A percentile compares a stretch with the other conserved stretches of the same genome.
Conservation (phyloP, 495 filamentous ascomycete genomes). For the Aspergillus baeticus region DNA sequence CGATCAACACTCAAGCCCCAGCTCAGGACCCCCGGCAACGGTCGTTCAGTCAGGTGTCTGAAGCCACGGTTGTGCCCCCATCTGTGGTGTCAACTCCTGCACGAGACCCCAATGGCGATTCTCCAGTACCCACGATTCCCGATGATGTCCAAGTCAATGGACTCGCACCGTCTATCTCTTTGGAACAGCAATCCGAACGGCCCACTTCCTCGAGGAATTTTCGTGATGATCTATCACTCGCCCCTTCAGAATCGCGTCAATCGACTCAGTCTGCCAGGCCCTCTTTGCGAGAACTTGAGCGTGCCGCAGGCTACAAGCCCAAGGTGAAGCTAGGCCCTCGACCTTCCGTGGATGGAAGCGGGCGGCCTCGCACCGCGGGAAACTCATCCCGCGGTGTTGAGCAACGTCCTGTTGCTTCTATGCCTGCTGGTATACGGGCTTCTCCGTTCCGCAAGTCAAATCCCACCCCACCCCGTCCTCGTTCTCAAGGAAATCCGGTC, state of each 20-base stretch:
- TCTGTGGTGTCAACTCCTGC: constrained; percentile 19
- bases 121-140: constrained; percentile 14
- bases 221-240: constrained; percentile 39
- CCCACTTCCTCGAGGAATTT: constrained; percentile 28
- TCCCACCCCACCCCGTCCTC: constrained; percentile 35
- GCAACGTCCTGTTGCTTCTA: constrained; percentile 68
- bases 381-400: constrained; percentile 42
- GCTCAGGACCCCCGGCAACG: constrained; percentile 26
- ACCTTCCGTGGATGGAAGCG: constrained; percentile 67
- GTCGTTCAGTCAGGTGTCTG: constrained; percentile 39
- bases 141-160: constrained; percentile 23
- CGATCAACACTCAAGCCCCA: constrained; percentile 23
- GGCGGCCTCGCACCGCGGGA: constrained; percentile 62
- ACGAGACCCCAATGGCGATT: constrained; percentile 17
- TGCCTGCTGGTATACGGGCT: constrained; percentile 53
- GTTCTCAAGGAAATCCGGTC: constrained; percentile 41
- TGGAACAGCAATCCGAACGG: constrained; percentile 14
- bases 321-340: constrained; percentile 85
- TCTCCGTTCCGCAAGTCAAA: constrained; percentile 43
- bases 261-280: constrained; percentile 68
- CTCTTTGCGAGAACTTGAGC: constrained; percentile 59
- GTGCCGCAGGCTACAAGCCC: constrained; percentile 52
- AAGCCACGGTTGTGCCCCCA: constrained; percentile 37
- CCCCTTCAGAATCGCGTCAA: constrained; percentile 38
- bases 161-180: constrained; percentile 13